A percentile compares a stretch with the other conserved stretches of the same genome.
Evolutionary conservation across 192 early-diverging fungal species (phyloP).

Genomic region (Linderina pennispora): DNA sequence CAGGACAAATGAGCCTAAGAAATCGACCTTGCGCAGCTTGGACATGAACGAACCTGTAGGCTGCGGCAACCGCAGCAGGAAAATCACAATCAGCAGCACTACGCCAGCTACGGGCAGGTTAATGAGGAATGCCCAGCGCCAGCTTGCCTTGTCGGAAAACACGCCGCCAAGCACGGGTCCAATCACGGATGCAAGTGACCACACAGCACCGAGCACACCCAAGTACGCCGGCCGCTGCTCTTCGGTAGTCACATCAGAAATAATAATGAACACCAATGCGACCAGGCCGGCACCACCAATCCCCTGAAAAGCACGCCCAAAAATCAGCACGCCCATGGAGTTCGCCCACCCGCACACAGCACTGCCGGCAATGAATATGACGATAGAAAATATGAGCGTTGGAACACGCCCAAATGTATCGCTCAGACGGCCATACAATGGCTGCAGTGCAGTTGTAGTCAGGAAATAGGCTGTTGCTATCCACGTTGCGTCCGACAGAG

Average conservation of each 20-base stretch:
- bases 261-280: conserved; percentile 55
- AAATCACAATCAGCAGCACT: conserved; percentile 31
- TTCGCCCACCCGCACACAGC: conserved; percentile 49
- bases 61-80: conserved; percentile 48
- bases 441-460: conserved; percentile 66
- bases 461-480: conserved; percentile 67
- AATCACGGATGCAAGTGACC: conserved; percentile 54
- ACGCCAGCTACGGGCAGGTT: conserved; percentile 43
- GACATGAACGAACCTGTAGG: conserved; percentile 30
- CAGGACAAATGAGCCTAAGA: conserved; percentile 49
- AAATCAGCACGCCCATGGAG: conserved; percentile 59
- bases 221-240: conserved; percentile 23
- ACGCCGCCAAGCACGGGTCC: conserved; percentile 66
- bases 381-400: conserved; percentile 47
- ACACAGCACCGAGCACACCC: conserved; percentile 51
- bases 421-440: conserved; percentile 68
- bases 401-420: conserved; percentile 77
- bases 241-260: conserved; percentile 55
- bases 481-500: conserved; percentile 63
- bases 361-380: conserved; percentile 50
- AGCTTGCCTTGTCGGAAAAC: conserved; percentile 57
- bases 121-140: conserved; percentile 66
- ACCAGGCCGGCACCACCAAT: conserved; percentile 62
- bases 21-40: conserved; percentile 60
- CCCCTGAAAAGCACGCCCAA: conserved; percentile 60